Conservation (phyloP, 768 basidiomycete genomes). For the Tylopilus subfusipes region DNA sequence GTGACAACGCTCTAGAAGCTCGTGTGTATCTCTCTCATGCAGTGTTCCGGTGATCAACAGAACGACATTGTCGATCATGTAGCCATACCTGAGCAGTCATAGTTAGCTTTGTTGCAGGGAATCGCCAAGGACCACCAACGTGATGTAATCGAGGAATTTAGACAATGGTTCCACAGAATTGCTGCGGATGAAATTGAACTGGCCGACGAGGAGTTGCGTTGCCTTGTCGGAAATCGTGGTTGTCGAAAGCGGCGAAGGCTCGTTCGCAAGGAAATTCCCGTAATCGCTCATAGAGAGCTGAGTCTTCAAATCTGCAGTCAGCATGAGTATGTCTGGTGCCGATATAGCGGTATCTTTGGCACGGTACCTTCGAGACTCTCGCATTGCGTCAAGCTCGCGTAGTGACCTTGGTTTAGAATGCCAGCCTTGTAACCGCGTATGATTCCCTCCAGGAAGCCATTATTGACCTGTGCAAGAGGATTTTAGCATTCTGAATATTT, state of each 20-base stretch:
- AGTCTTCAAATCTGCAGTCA: constrained; percentile 80
- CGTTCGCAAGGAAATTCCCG: constrained; percentile 96
- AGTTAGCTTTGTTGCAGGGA: constrained; percentile 3
- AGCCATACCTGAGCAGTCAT: constrained; percentile 67
- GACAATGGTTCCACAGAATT: constrained; percentile 89
- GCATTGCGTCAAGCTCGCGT: constrained; percentile 93
- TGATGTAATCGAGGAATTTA: constrained; percentile 97
- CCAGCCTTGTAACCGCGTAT: constrained; percentile 93
- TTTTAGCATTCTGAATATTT: background rate
- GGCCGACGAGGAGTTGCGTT: constrained; percentile 91
- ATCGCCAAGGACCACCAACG: constrained; percentile 51
- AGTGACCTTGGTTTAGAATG: constrained; percentile 84
- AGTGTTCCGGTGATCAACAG: constrained; percentile 95
- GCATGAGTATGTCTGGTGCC: constrained; percentile 1
- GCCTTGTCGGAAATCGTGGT: constrained; percentile 97
- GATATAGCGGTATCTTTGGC: background rate
- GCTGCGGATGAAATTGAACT: constrained; percentile 90
- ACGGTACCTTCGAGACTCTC: constrained; percentile 88
- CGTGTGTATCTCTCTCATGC: constrained; percentile 96
- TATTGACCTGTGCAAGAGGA: constrained; percentile 52
- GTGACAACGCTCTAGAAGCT: constrained; percentile 94
- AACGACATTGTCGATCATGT: constrained; percentile 99
- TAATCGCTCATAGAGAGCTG: constrained; percentile 97
- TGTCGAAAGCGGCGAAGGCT: constrained; percentile 89
- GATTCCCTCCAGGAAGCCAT: constrained; percentile 77